Evolutionary conservation across 2,329 filamentous ascomycete species (phyloP).

Genomic region (Arthrinium puccinioides): DNA sequence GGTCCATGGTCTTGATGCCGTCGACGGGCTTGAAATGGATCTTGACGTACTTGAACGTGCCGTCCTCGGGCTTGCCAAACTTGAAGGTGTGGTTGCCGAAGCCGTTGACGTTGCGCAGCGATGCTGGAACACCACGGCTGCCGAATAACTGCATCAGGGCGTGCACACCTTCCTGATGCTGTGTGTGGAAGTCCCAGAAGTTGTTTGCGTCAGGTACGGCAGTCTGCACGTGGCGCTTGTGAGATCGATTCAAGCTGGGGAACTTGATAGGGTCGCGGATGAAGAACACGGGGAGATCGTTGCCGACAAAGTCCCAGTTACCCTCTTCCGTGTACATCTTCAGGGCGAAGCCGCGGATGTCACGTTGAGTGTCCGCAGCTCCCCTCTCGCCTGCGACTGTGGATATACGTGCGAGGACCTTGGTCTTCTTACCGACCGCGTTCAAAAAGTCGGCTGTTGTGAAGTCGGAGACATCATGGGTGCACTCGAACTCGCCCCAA

Average conservation of each 20-base stretch:
- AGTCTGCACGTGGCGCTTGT: constrained; percentile 65
- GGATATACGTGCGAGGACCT: constrained; percentile 55
- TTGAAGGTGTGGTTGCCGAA: constrained; percentile 64
- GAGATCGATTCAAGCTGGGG: constrained; percentile 66
- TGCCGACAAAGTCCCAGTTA: constrained; percentile 67
- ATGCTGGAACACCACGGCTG: constrained; percentile 59
- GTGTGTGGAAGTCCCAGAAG: constrained; percentile 61
- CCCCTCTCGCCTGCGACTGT: constrained; percentile 66
- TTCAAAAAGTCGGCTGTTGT: constrained; percentile 35
- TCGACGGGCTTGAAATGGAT: constrained; percentile 45
- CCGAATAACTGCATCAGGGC: constrained; percentile 60
- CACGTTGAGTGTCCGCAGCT: constrained; percentile 60
- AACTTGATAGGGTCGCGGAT: constrained; percentile 68
- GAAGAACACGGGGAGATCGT: constrained; percentile 72
- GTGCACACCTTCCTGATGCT: constrained; percentile 56
- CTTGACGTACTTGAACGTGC: constrained; percentile 54
- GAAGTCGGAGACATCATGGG: constrained; percentile 41
- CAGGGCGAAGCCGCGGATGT: constrained; percentile 65
- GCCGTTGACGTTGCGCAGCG: constrained; percentile 59
- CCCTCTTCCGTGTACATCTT: constrained; percentile 69
- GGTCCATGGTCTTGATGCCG: constrained; percentile 50
- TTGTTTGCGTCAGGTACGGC: constrained; percentile 57
- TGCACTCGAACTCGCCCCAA: constrained; percentile 36
- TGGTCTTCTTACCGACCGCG: constrained; percentile 52
- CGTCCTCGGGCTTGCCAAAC: constrained; percentile 53